phyloP scores from a whole-genome alignment of 2,329 filamentous ascomycete genomes.

The Metarhizium humberi region DNA sequence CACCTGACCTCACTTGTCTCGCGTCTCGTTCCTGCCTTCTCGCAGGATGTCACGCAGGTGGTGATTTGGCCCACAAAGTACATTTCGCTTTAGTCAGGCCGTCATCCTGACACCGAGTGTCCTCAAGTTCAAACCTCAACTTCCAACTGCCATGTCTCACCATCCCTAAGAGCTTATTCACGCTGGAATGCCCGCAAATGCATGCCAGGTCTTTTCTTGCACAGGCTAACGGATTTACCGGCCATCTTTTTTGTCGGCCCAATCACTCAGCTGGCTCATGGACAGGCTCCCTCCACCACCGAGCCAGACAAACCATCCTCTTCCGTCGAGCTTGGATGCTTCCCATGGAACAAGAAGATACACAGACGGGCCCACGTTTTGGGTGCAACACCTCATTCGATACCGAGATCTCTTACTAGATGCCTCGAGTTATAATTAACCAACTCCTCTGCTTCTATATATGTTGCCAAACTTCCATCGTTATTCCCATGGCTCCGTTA shows the following conservation, averaged over 20 bases:
- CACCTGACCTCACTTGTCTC: neutral
- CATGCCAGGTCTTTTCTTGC: constrained; percentile 8
- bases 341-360: neutral
- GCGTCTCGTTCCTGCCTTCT: neutral
- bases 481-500: neutral
- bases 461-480: neutral
- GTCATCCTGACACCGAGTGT: too few species aligned
- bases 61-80: too few species aligned
- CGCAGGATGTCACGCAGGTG: too few species aligned
- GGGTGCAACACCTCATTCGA: neutral
- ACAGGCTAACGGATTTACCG: neutral
- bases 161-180: constrained; percentile 5
- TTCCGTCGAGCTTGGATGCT: neutral
- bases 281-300: neutral
- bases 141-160: constrained; percentile 8
- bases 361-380: constrained; percentile 1
- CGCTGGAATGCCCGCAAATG: constrained; percentile 9
- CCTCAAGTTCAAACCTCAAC: neutral
- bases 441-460: neutral
- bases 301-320: neutral
- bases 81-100: too few species aligned
- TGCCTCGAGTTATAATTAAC: neutral
- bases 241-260: constrained; percentile 2
- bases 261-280: neutral
- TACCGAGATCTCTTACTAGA: neutral